Percentiles rank a stretch among this genome's conserved stretches.
These are phyloP conservation scores for Escovopsis sp. DNA, from an alignment of 2,329 filamentous ascomycete genomes.

Conservation along the genomic window DNA sequence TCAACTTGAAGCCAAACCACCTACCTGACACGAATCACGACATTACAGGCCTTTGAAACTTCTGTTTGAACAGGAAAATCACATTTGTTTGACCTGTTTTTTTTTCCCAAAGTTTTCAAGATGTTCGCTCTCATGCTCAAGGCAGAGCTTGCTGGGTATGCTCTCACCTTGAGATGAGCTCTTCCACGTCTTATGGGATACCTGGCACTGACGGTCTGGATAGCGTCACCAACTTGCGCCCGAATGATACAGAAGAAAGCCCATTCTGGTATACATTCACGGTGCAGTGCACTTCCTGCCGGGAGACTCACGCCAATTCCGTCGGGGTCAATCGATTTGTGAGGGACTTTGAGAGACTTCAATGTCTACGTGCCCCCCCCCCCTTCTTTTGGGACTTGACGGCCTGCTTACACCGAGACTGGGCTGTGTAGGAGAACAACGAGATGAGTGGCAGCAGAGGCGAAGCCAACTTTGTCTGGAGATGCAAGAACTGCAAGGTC, in stretches of 20 bases:
- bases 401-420: constrained; percentile 4
- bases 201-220: constrained; percentile 1
- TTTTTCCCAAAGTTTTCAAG: constrained; percentile 4
- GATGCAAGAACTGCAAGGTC: constrained; percentile 95
- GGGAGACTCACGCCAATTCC: constrained; percentile 76
- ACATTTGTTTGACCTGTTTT: not conserved
- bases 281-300: constrained; percentile 95
- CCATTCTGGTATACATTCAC: constrained; percentile 97
- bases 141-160: constrained; percentile 55
- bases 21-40: not conserved
- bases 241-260: constrained; percentile 62
- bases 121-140: constrained; percentile 55
- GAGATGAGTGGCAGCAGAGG: constrained; percentile 87
- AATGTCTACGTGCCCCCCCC: too few relatives aligned
- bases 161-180: not conserved
- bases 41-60: too few relatives aligned
- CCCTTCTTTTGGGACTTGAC: not conserved
- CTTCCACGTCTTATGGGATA: constrained; percentile 1
- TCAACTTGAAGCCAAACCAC: too few relatives aligned
- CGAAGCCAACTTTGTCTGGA: constrained; percentile 99
- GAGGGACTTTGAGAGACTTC: constrained; percentile 17
- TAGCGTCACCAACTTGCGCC: constrained; percentile 82
- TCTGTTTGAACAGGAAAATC: too few relatives aligned
- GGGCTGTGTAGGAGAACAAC: constrained; percentile 53
- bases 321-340: constrained; percentile 83